Evolutionary conservation across 331 rosid genomes (phyloP), one percentile per base, ranked within the genome.

Genomic region (Telfairia occidentalis): DNA sequence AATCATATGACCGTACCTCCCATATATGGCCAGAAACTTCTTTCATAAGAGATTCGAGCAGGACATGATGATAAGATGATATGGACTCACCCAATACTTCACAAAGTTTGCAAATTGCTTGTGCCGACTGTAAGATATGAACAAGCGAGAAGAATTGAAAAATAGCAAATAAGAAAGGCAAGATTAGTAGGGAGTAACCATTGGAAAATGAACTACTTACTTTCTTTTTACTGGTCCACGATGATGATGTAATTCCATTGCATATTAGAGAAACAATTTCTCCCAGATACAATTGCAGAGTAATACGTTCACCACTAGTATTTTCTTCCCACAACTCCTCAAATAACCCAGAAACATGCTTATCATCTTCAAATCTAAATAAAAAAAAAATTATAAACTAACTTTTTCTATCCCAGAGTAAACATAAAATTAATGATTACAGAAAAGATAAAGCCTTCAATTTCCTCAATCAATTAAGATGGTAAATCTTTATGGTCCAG

Each of bases 241-340:
- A 91, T 9, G 98, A 91, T 60, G 92, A 88, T 73, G 88, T 82
- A 79, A 94, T 82, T 82, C 91, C 81, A 69, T 87, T 90, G 78
- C 90, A 83, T 66, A 94, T 86, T 35, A 89, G 92, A 28, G 92
- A 85, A 71, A 91, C 92, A 83, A 91, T 87, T 89, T 94, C 97
- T 45, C 82, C 91, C 23, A 88, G 69, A 84, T 94, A 94, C 66
- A 94, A 79, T 35, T 88, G 92, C 75, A 94, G 96, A 66, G 97
- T 87, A 81, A 87, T 78, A 24, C 89, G 91, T 70, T 94, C 98
- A 42, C 96, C 90, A 78, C 98, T 94, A 37, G 96, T 87, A 84
- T 84, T 88, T 86, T 91, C 97, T 87, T 94, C 96, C 98, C 98
- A 94, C 80, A 94, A 84, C 84, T 91, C 98, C 86, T 94, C 96